Base-by-base conservation (phyloP, 2,329 filamentous ascomycete species). In the Davidsoniella eucalypti region DNA sequence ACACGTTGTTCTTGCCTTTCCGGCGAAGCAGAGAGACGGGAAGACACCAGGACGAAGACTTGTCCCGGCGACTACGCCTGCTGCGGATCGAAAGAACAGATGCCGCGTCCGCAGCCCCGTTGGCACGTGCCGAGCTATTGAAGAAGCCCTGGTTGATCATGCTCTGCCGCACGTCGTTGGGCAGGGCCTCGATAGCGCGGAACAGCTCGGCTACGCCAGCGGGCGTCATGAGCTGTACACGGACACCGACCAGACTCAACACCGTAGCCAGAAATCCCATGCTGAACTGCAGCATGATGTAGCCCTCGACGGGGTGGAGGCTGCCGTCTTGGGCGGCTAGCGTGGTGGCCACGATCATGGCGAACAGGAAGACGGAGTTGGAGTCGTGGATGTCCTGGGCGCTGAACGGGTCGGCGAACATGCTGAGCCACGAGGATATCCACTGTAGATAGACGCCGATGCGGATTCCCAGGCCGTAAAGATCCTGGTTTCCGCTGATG, bases 381-480 rank as follows among this genome's bases (percentile, higher is more conserved):
- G 44, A 23, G 5, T 52, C 50, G 26, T 52, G 50, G 23, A 46
- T 44, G 16, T 52, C 44, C 37, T 52, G 50, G 23, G 50, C 50
- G 23, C 44, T 33, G 16, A 41, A 25, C 29, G 50, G 44, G 39
- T 52, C 50, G 45, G 44, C 50, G 17, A 49, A 18, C 23, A 52
- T 21, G 39, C 37, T 36, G 39, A 52, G 23, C 42, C 43, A 47
- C 7, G 50, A 52, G 9, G 50, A 52, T 38, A 52, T 23, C 50
- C 50, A 52, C 45, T 60, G 57, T 36, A 60, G 52, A 50, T 60
- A 60, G 44, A 60, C 56, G 47, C 58, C 58, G 49, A 60, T 38
- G 38, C 59, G 56, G 53, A 60, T 59, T 37, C 59, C 59, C 18
- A 60, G 55, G 29, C 59, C 59, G 53, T 60, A 60, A 18, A 60